These are phyloP conservation scores for Talaromyces sp. DNA, from an alignment of 2,329 filamentous ascomycete species.

Conservation along the genomic window DNA sequence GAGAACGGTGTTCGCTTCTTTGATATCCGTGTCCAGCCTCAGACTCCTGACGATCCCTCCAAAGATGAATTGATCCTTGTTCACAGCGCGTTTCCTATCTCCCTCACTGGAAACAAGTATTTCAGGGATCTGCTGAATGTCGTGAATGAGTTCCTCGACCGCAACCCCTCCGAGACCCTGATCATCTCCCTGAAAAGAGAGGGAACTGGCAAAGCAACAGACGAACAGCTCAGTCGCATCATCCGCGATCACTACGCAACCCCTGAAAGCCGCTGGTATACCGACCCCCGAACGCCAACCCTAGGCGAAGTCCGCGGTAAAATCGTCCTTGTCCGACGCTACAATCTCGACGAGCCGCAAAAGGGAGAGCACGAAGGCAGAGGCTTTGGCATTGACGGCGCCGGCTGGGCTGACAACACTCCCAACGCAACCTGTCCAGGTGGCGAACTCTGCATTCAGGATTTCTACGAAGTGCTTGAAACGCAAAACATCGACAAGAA, in stretches of 20 bases:
- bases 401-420: conserved; percentile 83
- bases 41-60: conserved; percentile 53
- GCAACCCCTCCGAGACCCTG: conserved; percentile 75
- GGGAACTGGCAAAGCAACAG: conserved; percentile 74
- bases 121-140: conserved; percentile 69
- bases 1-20: conserved; percentile 90
- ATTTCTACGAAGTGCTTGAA: conserved; percentile 86
- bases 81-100: conserved; percentile 85
- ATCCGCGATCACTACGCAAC: conserved; percentile 68
- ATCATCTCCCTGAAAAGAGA: conserved; percentile 89
- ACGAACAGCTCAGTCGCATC: conserved; percentile 72
- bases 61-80: conserved; percentile 75
- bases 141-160: conserved; percentile 70
- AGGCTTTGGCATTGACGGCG: conserved; percentile 59
- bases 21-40: conserved; percentile 77
- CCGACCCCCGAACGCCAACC: conserved; percentile 69
- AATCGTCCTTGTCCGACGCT: conserved; percentile 80
- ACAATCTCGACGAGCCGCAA: conserved; percentile 57
- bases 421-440: conserved; percentile 67
- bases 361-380: conserved; percentile 45
- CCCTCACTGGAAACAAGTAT: conserved; percentile 75
- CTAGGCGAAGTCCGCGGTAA: conserved; percentile 77
- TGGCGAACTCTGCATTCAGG: conserved; percentile 79
- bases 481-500: conserved; percentile 75
- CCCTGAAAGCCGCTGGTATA: conserved; percentile 67